These are phyloP conservation scores for Vickermania spadyakhi DNA, from an alignment of 208 protist species.

Conservation along the genomic window DNA sequence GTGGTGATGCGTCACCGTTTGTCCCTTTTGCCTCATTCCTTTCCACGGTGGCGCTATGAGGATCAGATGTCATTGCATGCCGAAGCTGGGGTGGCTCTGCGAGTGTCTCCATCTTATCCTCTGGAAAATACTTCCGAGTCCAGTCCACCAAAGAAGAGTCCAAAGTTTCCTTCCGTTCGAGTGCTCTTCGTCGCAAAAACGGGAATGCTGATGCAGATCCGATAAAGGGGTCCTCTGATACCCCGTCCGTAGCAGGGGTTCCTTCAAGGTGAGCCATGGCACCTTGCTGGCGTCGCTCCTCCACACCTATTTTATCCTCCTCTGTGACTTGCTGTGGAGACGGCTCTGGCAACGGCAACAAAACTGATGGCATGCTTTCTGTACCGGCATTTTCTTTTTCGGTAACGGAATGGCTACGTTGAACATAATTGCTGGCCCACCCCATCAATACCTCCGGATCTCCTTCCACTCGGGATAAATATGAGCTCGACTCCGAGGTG, in stretches of 20 bases:
- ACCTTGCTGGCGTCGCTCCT: conserved; percentile 40
- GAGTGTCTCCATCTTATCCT: conserved; percentile 64
- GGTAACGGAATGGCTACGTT: neutral
- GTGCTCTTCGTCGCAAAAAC: conserved; percentile 71
- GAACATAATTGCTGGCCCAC: conserved; percentile 18
- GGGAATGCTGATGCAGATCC: conserved; percentile 49
- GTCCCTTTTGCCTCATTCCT: too few relatives aligned
- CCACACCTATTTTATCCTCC: conserved; percentile 14
- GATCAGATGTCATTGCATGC: neutral
- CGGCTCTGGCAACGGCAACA: neutral
- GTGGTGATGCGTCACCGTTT: too few relatives aligned
- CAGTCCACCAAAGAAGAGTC: conserved; percentile 86
- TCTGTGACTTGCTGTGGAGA: conserved; percentile 6
- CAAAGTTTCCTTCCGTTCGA: conserved; percentile 56
- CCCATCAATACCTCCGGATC: conserved; percentile 33
- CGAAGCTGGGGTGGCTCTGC: conserved; percentile 51
- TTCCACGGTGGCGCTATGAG: neutral
- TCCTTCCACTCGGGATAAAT: conserved; percentile 43
- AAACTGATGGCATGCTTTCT: neutral
- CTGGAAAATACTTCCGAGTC: conserved; percentile 86
- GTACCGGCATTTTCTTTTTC: neutral
- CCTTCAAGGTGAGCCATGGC: conserved; percentile 33
- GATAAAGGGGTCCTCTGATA: conserved; percentile 13
- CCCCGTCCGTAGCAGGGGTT: conserved; percentile 49
- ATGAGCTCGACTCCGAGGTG: conserved; percentile 35